A percentile compares a stretch with the other conserved stretches of the same genome.
Evolutionary conservation across 768 basidiomycete species (phyloP).

Genomic region (Trametes elegans): DNA sequence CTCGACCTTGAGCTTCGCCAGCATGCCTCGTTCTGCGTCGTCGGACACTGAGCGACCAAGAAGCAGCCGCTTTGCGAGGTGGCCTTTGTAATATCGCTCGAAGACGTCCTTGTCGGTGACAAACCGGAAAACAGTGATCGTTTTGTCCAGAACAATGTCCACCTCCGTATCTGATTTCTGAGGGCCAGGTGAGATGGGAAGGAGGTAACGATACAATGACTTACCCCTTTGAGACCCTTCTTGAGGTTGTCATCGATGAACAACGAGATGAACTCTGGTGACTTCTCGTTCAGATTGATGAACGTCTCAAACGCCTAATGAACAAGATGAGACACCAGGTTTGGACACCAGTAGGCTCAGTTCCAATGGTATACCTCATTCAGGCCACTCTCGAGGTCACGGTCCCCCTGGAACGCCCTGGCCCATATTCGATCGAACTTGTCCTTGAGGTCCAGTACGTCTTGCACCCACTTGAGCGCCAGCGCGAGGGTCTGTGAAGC

Average conservation of each 20-base stretch:
- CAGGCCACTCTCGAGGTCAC: constrained; percentile 73
- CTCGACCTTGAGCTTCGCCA: constrained; percentile 95
- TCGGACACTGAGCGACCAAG: constrained; percentile 88
- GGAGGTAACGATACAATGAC: constrained; percentile 28
- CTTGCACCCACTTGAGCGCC: constrained; percentile 92
- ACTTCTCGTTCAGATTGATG: constrained; percentile 82
- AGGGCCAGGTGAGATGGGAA: neutral
- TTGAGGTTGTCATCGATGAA: constrained; percentile 97
- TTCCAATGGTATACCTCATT: constrained; percentile 75
- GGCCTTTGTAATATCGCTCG: constrained; percentile 95
- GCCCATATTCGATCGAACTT: constrained; percentile 79
- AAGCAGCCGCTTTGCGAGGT: constrained; percentile 90
- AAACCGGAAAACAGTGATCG: constrained; percentile 93
- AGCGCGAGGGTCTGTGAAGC: constrained; percentile 48
- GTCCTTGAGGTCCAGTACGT: constrained; percentile 88
- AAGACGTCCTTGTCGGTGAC: constrained; percentile 96
- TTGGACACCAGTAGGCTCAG: neutral
- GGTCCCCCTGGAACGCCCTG: constrained; percentile 67
- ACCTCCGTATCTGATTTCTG: constrained; percentile 96
- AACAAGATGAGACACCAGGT: neutral
- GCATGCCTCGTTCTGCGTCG: constrained; percentile 96
- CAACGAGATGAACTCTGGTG: constrained; percentile 92
- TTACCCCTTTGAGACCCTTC: constrained; percentile 90
- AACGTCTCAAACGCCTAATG: constrained; percentile 87
- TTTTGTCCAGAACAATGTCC: constrained; percentile 88